Conservation (phyloP, 2,329 filamentous ascomycete species). For the Aureobasidium sp. region DNA sequence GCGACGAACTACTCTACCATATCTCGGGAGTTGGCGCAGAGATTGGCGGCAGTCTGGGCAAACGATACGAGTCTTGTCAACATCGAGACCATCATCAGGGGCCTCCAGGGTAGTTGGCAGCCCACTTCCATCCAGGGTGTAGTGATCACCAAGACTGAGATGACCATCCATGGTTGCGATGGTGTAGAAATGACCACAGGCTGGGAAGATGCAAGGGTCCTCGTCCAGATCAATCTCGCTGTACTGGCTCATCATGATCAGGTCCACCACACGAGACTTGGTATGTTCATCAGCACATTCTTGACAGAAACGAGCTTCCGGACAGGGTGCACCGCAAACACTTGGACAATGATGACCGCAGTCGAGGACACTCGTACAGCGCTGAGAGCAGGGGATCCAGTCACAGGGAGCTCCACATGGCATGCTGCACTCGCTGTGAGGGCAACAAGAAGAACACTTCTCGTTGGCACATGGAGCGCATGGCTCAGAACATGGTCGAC, state of each 20-base stretch:
- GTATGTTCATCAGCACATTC: slow-evolving; percentile 53
- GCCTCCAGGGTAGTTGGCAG: slow-evolving; percentile 34
- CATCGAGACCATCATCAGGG: slow-evolving; percentile 55
- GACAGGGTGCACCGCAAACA: slow-evolving; percentile 71
- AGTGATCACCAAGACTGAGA: slow-evolving; percentile 61
- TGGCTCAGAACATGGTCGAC: slow-evolving; percentile 62
- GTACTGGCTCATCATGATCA: slow-evolving; percentile 61
- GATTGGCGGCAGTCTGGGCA: slow-evolving; percentile 70
- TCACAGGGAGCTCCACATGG: slow-evolving; percentile 69
- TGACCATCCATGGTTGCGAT: slow-evolving; percentile 66
- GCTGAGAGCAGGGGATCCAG: slow-evolving; percentile 68
- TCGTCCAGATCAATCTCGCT: slow-evolving; percentile 64
- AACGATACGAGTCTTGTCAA: slow-evolving; percentile 49
- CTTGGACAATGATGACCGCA: slow-evolving; percentile 73
- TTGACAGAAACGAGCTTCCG: slow-evolving; percentile 60
- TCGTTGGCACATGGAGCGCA: slow-evolving; percentile 60
- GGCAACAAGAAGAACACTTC: neutral
- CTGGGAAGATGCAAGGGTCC: slow-evolving; percentile 67
- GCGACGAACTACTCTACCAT: slow-evolving; percentile 67
- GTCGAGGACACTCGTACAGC: slow-evolving; percentile 58
- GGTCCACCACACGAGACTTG: slow-evolving; percentile 60
- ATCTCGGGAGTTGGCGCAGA: slow-evolving; percentile 64
- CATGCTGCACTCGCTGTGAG: slow-evolving; percentile 55
- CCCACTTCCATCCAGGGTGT: slow-evolving; percentile 44
- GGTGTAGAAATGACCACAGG: slow-evolving; percentile 71